Conservation (phyloP, 179 eudicot genomes). For the Silene coronaria region DNA sequence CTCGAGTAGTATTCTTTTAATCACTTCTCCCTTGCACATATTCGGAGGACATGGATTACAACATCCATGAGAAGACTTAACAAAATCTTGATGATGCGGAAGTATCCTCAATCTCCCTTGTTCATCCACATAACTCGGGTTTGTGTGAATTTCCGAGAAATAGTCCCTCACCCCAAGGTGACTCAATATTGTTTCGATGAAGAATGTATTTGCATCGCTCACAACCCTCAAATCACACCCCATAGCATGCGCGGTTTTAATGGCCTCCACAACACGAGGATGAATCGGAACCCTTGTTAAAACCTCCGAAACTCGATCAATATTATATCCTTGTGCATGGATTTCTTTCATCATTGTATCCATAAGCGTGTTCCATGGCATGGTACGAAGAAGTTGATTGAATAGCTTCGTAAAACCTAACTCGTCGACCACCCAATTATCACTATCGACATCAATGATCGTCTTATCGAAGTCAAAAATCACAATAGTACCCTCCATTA, state of each 20-base stretch:
- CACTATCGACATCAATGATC: too few relatives aligned
- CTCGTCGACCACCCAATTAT: conserved; percentile 34
- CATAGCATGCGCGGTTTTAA: conserved; percentile 60
- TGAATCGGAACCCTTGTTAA: conserved; percentile 53
- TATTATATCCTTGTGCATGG: conserved; percentile 53
- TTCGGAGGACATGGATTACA: conserved; percentile 63
- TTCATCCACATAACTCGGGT: conserved; percentile 57
- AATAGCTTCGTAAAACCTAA: conserved; percentile 51
- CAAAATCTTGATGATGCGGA: conserved; percentile 56
- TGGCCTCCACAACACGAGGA: conserved; percentile 56
- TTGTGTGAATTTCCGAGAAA: conserved; percentile 66
- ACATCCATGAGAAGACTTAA: conserved; percentile 56
- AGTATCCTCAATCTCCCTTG: conserved; percentile 57
- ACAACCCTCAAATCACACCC: conserved; percentile 89
- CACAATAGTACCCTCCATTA: too few relatives aligned
- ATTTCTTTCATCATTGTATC: conserved; percentile 70
- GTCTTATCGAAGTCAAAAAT: too few relatives aligned
- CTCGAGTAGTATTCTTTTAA: conserved; percentile 44
- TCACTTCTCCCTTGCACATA: conserved; percentile 81
- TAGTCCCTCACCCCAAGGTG: conserved; percentile 49
- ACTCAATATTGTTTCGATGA: conserved; percentile 56
- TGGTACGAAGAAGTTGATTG: conserved; percentile 53
- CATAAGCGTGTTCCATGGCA: conserved; percentile 75
- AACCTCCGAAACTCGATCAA: conserved; percentile 43
- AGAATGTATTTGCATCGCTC: conserved; percentile 72